Conservation (phyloP, 331 rosid genomes). For the Quercus phellos region DNA sequence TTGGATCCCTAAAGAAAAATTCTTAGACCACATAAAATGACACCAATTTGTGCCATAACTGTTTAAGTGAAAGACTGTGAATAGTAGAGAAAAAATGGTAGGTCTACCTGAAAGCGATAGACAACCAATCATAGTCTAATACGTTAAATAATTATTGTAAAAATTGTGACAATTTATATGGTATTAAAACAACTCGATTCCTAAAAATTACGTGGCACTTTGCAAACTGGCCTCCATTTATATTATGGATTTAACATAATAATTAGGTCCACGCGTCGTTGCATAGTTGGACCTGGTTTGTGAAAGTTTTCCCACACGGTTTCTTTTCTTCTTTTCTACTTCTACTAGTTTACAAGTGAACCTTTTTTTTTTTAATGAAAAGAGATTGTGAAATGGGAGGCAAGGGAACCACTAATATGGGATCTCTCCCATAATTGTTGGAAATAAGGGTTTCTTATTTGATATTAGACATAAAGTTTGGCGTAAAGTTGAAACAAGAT, state of each 20-base stretch:
- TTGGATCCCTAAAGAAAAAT: no score
- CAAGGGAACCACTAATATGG: background rate
- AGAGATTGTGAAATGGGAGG: background rate
- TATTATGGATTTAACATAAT: constrained; percentile 5
- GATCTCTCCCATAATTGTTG: background rate
- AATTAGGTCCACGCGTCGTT: constrained; percentile 72
- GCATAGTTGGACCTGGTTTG: constrained; percentile 50
- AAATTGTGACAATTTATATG: no score
- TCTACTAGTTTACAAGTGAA: background rate
- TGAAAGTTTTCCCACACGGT: constrained; percentile 41
- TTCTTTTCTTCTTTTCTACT: constrained; percentile 13
- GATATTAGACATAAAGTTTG: constrained; percentile 27
- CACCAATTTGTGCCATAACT: no score
- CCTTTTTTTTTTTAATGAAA: background rate
- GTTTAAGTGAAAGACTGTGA: no score
- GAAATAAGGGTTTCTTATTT: no score
- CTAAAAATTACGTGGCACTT: background rate
- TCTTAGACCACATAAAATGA: no score
- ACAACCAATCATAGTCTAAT: fast-evolving
- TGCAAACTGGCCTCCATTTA: constrained; percentile 60
- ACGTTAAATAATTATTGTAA: fast-evolving
- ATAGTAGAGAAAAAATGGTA: no score
- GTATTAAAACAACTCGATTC: no score
- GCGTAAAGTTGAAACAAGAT: constrained; percentile 42
- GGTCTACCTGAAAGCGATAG: fast-evolving